phyloP scores from a whole-genome alignment of 169 alveolate species.

The Eimeria necatrix region DNA sequence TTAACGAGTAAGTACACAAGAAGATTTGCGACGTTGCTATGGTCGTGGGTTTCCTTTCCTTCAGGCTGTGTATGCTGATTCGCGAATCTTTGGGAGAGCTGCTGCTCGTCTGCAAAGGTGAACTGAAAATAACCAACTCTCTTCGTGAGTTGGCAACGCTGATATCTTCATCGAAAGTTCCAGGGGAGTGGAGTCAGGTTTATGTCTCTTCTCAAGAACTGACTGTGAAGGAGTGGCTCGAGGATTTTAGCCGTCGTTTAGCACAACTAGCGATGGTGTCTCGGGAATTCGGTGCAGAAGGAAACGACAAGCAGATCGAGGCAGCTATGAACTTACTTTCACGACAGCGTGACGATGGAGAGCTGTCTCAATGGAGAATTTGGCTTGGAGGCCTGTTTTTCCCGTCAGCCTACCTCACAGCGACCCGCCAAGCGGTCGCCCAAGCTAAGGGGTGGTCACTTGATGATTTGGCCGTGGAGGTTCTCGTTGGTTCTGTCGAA shows the following conservation, averaged over 20 bases:
- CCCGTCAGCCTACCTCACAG: slow-evolving; percentile 86
- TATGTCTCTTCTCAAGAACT: slow-evolving; percentile 87
- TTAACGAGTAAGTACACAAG: too few relatives aligned
- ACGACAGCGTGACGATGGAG: slow-evolving; percentile 77
- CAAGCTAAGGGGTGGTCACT: slow-evolving; percentile 81
- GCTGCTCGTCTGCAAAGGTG: slow-evolving; percentile 90
- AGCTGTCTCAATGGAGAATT: slow-evolving; percentile 78
- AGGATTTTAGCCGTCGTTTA: slow-evolving; percentile 91
- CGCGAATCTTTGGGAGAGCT: slow-evolving; percentile 87
- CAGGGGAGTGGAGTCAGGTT: slow-evolving; percentile 89
- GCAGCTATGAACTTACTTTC: slow-evolving; percentile 63
- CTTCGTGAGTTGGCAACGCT: slow-evolving; percentile 89
- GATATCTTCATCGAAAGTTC: slow-evolving; percentile 89
- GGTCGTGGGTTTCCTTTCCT: not conserved
- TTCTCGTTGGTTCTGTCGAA: slow-evolving; percentile 67
- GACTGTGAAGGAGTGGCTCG: slow-evolving; percentile 93
- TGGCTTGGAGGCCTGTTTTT: slow-evolving; percentile 85
- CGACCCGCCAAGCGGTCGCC: slow-evolving; percentile 85
- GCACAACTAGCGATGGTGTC: slow-evolving; percentile 85
- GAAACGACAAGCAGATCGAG: slow-evolving; percentile 76
- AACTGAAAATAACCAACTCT: slow-evolving; percentile 89
- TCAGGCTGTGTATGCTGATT: slow-evolving; percentile 86
- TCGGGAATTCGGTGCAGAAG: slow-evolving; percentile 81
- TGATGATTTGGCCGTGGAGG: slow-evolving; percentile 79
- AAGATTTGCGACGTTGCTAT: not conserved